These are phyloP conservation scores for Melanomma pulvis-pyrius DNA, from an alignment of 495 filamentous ascomycete species.

Conservation along the genomic window DNA sequence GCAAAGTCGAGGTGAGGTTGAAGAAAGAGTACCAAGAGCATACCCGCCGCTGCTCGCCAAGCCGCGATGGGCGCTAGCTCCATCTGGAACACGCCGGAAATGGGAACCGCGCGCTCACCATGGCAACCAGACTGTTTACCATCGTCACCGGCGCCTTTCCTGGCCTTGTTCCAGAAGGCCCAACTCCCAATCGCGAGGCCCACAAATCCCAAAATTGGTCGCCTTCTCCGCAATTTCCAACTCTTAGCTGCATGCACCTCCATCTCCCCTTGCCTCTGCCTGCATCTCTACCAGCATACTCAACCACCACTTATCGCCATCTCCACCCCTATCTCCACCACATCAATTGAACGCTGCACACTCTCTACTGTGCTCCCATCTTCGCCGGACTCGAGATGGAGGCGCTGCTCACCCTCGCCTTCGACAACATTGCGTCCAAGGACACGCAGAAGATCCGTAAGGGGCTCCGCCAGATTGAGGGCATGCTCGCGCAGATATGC, in stretches of 20 bases:
- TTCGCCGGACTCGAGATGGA: slow-evolving; percentile 66
- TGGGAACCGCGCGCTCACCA: slow-evolving; percentile 9
- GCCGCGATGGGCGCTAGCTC: slow-evolving; percentile 2
- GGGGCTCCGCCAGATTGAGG: slow-evolving; percentile 92
- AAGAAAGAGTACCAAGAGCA: neutral
- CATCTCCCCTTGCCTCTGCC: slow-evolving; percentile 13
- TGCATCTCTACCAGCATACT: slow-evolving; percentile 23
- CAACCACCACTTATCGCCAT: neutral
- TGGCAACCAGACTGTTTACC: slow-evolving; percentile 32
- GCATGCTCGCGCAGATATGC: slow-evolving; percentile 93
- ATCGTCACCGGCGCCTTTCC: neutral
- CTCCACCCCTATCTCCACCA: slow-evolving; percentile 1
- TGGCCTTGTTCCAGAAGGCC: slow-evolving; percentile 14
- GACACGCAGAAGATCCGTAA: slow-evolving; percentile 87
- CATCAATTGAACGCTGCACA: slow-evolving; percentile 3
- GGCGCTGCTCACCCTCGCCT: slow-evolving; percentile 85
- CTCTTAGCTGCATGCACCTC: slow-evolving; percentile 34
- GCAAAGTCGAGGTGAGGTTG: slow-evolving; percentile 10
- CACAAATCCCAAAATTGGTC: slow-evolving; percentile 28
- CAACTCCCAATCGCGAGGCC: slow-evolving; percentile 14
- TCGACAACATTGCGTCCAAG: slow-evolving; percentile 95
- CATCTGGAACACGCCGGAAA: neutral
- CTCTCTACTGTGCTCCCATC: slow-evolving; percentile 13
- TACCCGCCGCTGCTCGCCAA: neutral
- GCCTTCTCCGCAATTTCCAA: slow-evolving; percentile 30